phyloP scores from a whole-genome alignment of 2,329 filamentous ascomycete species.

The Sporothrix pallida region DNA sequence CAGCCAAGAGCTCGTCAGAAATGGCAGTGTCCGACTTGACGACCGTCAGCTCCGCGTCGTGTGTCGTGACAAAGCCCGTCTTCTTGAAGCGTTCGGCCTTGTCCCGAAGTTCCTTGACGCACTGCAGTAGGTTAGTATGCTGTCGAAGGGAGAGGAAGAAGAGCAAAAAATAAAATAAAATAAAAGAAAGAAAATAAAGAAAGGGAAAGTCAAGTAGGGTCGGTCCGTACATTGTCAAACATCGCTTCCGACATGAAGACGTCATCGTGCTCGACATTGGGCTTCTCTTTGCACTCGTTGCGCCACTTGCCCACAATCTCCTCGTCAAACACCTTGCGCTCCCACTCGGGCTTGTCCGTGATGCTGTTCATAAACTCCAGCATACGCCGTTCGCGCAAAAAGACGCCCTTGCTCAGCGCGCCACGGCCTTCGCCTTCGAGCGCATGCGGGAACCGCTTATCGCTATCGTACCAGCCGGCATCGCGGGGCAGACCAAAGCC shows the following conservation, averaged over 20 bases:
- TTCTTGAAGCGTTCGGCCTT: constrained; percentile 55
- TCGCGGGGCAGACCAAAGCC: constrained; percentile 32
- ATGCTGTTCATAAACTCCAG: constrained; percentile 45
- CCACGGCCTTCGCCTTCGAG: constrained; percentile 6
- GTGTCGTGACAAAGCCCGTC: constrained; percentile 50
- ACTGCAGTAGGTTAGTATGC: constrained; percentile 37
- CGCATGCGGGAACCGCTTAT: constrained; percentile 26
- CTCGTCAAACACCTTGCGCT: constrained; percentile 46
- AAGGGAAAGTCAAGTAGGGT: background rate
- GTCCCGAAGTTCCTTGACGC: constrained; percentile 54
- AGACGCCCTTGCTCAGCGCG: constrained; percentile 24
- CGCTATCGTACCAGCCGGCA: background rate
- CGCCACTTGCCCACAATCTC: constrained; percentile 46
- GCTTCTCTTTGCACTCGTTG: constrained; percentile 40
- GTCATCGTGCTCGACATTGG: constrained; percentile 25
- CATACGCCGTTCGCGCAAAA: constrained; percentile 46
- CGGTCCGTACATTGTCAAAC: constrained; percentile 32
- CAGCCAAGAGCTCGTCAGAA: constrained; percentile 40
- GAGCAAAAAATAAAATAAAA: too few species aligned
- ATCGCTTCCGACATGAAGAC: constrained; percentile 36
- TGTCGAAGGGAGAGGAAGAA: background rate
- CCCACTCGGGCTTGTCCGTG: constrained; percentile 49
- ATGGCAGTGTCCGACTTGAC: constrained; percentile 61
- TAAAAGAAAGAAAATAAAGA: background rate
- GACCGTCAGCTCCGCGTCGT: constrained; percentile 51